Conservation (phyloP, 306 rosid genomes). For the Vigna nakashimae region DNA sequence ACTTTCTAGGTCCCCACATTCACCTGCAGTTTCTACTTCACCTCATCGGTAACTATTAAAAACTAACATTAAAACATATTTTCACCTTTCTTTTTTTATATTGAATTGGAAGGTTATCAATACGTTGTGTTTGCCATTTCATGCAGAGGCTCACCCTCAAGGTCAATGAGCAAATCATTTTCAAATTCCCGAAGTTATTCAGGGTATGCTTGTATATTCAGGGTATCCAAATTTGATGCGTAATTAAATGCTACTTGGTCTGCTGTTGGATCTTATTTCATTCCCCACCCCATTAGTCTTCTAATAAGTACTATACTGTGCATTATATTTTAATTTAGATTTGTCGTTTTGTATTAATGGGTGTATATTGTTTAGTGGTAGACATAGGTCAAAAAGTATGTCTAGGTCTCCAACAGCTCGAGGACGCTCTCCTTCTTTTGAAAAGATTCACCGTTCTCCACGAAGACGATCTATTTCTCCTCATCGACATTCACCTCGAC, state of each 20-base stretch:
- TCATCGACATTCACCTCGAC: slow-evolving; percentile 58
- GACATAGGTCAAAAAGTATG: slow-evolving; percentile 63
- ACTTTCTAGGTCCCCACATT: slow-evolving; percentile 64
- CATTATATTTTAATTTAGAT: slow-evolving; percentile 23
- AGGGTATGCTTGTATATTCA: slow-evolving; percentile 50
- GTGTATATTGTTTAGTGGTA: slow-evolving; percentile 48
- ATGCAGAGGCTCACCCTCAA: slow-evolving; percentile 60
- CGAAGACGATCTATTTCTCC: slow-evolving; percentile 56
- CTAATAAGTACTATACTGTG: slow-evolving; percentile 4
- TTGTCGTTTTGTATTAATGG: slow-evolving; percentile 25
- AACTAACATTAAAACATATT: slow-evolving; percentile 4
- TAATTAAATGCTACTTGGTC: slow-evolving; percentile 15
- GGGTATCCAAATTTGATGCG: slow-evolving; percentile 6
- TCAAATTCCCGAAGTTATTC: slow-evolving; percentile 68
- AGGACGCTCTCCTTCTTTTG: slow-evolving; percentile 62
- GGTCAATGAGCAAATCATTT: slow-evolving; percentile 67
- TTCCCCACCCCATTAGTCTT: neutral
- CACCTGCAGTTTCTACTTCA: slow-evolving; percentile 51
- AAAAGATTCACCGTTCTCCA: slow-evolving; percentile 58
- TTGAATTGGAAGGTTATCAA: slow-evolving; percentile 34
- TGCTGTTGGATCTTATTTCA: slow-evolving; percentile 17
- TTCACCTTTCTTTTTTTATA: neutral
- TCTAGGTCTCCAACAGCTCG: slow-evolving; percentile 67
- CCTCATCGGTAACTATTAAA: slow-evolving; percentile 56
- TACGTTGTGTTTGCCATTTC: slow-evolving; percentile 27